Conservation (phyloP, 78 protist genomes). For the Monosiga brevicollis region DNA sequence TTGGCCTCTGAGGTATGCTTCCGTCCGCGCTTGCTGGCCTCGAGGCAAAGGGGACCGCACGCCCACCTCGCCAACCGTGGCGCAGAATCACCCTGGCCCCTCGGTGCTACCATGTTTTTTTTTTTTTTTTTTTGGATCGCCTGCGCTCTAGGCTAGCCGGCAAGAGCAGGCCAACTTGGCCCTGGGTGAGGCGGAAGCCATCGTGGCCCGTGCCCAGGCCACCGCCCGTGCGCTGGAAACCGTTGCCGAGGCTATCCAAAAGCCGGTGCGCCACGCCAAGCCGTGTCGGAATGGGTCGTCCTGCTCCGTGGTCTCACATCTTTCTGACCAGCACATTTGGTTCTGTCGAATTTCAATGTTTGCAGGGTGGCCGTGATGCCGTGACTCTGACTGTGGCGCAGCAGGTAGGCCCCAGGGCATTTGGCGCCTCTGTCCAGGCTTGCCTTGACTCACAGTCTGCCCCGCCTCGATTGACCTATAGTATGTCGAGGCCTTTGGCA, state of each 20-base stretch:
- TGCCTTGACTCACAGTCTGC: background rate
- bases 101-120: no score
- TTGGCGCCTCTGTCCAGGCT: background rate
- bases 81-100: no score
- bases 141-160: no score
- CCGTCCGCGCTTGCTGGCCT: no score
- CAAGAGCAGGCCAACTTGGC: conserved; percentile 21
- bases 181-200: conserved; percentile 42
- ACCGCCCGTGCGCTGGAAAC: conserved; percentile 15
- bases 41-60: no score
- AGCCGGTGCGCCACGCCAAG: no score
- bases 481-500: conserved; percentile 1
- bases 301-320: no score
- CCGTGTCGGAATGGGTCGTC: no score
- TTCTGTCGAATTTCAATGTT: no score
- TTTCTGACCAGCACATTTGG: no score
- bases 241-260: conserved; percentile 18
- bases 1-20: conserved; percentile 44
- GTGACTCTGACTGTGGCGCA: conserved; percentile 15
- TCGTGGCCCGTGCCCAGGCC: conserved; percentile 33
- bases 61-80: no score
- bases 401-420: background rate
- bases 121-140: no score
- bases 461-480: background rate
- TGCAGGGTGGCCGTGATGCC: conserved; percentile 3